Percentiles rank a stretch among this genome's conserved stretches.
These are phyloP conservation scores for Zygoascus meyerae DNA, from an alignment of 1,139 yeast genomes.

Conservation along the genomic window DNA sequence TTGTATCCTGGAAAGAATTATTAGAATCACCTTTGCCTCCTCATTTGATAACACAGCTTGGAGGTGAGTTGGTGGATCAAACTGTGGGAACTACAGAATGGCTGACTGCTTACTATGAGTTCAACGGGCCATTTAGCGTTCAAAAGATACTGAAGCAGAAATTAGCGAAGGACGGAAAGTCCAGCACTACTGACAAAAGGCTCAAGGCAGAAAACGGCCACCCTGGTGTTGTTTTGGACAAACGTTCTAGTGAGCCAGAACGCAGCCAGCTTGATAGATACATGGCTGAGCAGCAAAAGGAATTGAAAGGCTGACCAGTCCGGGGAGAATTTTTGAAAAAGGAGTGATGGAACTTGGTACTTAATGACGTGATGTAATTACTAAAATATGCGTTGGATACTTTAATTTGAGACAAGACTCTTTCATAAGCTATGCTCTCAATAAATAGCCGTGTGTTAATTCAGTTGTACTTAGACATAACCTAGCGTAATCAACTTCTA, in stretches of 20 bases:
- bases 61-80: conserved; percentile 28
- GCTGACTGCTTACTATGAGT: conserved; percentile 32
- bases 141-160: conserved; percentile 20
- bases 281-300: conserved; percentile 14
- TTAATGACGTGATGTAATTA: too few relatives aligned
- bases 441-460: too few relatives aligned
- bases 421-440: too few relatives aligned
- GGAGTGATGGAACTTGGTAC: too few relatives aligned
- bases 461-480: too few relatives aligned
- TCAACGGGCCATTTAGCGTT: conserved; percentile 32
- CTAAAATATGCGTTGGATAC: too few relatives aligned
- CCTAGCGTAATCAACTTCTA: neutral
- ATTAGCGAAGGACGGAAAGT: conserved; percentile 20
- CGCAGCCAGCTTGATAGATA: conserved; percentile 16
- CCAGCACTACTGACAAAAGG: conserved; percentile 19
- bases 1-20: conserved; percentile 5
- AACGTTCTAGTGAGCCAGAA: neutral
- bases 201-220: conserved; percentile 30
- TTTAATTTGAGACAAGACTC: too few relatives aligned
- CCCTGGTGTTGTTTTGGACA: conserved; percentile 31
- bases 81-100: conserved; percentile 26
- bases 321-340: too few relatives aligned
- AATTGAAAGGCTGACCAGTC: neutral
- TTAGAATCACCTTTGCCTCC: conserved; percentile 28
- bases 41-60: conserved; percentile 26